Base-by-base conservation (phyloP, 1,284 basidiomycete genomes). In the Leccinum pseudoinsigne region DNA sequence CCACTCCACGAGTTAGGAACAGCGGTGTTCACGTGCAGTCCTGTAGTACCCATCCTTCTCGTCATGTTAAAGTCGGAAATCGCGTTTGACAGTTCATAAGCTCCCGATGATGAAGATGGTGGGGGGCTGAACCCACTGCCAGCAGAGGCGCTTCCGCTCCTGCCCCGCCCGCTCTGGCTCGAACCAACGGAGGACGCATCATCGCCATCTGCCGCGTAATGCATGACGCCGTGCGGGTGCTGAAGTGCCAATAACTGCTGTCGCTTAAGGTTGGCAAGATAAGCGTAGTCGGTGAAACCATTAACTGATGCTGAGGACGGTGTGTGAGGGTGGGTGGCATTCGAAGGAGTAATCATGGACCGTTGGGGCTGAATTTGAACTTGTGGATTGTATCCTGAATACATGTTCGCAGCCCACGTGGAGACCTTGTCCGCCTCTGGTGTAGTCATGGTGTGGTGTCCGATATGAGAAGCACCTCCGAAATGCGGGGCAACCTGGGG, bases 111-210 rank as follows among this genome's bases (percentile, higher is more conserved):
- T n/a, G 70, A n/a, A 12, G 63, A 50, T 62, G 74, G 67, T 10
- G 73, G 74, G 5, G 78, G 75, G 14, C 68, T 73, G 64, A 74
- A 81, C 8, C 76, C 73, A 66, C 76, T 78, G 54, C 76, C 75
- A 60, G 72, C 74, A 68, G 77, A 77, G 64, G 62, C 54, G 51
- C 81, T 80, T 10, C 76, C 78, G 60, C 80, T 78, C 58, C 79
- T 73, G 66, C 78, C 76, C 55, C 74, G 68, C 23, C 69, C 72
- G n/a, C 72, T 70, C 23, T 71, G 65, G 40, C 64, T 69, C 23
- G 79, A 80, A 10, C 80, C 73, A 45, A 82, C 74, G 36, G 79
- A 79, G 14, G 78, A 79, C 1, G 73, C 64, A 62, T 83, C 82
- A 61, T 82, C 81, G 14, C 73, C 72, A 65, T 81, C 79, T 36